Evolutionary conservation across 2,329 filamentous ascomycete species (phyloP).

Genomic region (Phialemoniopsis sp.): DNA sequence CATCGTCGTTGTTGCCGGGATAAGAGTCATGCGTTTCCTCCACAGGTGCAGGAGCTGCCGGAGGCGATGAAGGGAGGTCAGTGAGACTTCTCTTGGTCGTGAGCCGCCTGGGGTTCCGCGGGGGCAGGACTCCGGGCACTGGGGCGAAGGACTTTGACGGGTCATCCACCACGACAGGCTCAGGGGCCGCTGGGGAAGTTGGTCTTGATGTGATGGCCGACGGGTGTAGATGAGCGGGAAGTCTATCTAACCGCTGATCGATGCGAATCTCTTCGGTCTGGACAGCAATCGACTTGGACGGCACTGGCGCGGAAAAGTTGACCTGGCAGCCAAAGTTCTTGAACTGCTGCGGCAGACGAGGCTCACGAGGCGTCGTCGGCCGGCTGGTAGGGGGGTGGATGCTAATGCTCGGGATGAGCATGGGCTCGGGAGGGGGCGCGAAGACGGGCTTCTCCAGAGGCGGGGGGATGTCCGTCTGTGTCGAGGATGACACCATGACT

Average conservation of each 20-base stretch:
- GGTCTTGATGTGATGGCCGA: slow-evolving; percentile 66
- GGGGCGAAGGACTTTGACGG: slow-evolving; percentile 41
- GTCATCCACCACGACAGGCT: slow-evolving; percentile 26
- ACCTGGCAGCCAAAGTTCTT: slow-evolving; percentile 86
- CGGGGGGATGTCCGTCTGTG: slow-evolving; percentile 52
- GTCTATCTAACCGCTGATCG: slow-evolving; percentile 68
- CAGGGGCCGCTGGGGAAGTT: slow-evolving; percentile 40
- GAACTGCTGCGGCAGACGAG: slow-evolving; percentile 72
- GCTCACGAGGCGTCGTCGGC: slow-evolving; percentile 72
- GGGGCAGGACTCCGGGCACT: slow-evolving; percentile 49
- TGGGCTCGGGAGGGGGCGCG: slow-evolving; percentile 26
- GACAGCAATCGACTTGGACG: slow-evolving; percentile 50
- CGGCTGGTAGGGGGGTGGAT: slow-evolving; percentile 85
- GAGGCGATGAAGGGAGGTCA: slow-evolving; percentile 48
- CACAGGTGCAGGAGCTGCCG: slow-evolving; percentile 19
- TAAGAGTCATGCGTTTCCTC: slow-evolving; percentile 60
- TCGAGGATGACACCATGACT: slow-evolving; percentile 50
- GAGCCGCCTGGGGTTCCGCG: slow-evolving; percentile 56
- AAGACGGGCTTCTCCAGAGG: slow-evolving; percentile 21
- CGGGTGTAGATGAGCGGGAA: slow-evolving; percentile 76
- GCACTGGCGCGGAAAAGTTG: slow-evolving; percentile 43
- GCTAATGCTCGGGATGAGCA: slow-evolving; percentile 77
- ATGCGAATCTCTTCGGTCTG: slow-evolving; percentile 92
- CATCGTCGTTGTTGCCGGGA: slow-evolving; percentile 77
- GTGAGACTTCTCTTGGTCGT: slow-evolving; percentile 37